Evolutionary conservation across 225 moss, liverwort and hornwort species (phyloP), one percentile per base, ranked within the genome.

Genomic region (Physcomitrium patens): DNA sequence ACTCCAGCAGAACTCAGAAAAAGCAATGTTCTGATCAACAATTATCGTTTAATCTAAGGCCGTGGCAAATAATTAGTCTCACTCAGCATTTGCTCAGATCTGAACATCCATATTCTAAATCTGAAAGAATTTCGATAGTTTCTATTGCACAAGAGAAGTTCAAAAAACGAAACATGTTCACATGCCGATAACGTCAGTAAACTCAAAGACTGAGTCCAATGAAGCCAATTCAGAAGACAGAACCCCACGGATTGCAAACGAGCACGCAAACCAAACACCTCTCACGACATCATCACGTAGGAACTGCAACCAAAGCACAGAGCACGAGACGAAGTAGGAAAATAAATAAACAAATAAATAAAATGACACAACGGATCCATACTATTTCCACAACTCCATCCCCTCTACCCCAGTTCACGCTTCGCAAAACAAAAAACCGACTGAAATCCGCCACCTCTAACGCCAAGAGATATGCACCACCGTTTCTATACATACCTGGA

Each of bases 181-280:
- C 52, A 67, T 28, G 18, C 12, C 41, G 63, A 10, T 63, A 10
- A 54, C 14, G n/a, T 7, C 24, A 71, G 55, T 47, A 47, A 37
- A 42, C 57, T 73, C 68, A 57, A 68, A 8, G 65, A 78, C 70
- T 65, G 22, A 73, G 16, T 28, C 49, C 57, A 17, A 50, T 15
- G 17, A 65, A 65, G 9, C 65, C 7, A 71, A 48, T 26, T 18
- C 52, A 24, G 23, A 31, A n/a, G 0, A 54, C 22, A 48, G 24
- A 24, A 64, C 0, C 23, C n/a, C 57, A 45, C 11, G 10, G 54
- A 1, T 48, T 1, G 6, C 48, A 9, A 65, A 0, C 27, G 19
- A 70, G 44, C 16, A 60, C 17, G 22, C 23, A 45, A 10, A 45
- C 16, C 7, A 3, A 55, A 18, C 55, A 24, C 24, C 13, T 20